Base-by-base conservation (phyloP, 1,284 basidiomycete species). In the Ganoderma boninense region DNA sequence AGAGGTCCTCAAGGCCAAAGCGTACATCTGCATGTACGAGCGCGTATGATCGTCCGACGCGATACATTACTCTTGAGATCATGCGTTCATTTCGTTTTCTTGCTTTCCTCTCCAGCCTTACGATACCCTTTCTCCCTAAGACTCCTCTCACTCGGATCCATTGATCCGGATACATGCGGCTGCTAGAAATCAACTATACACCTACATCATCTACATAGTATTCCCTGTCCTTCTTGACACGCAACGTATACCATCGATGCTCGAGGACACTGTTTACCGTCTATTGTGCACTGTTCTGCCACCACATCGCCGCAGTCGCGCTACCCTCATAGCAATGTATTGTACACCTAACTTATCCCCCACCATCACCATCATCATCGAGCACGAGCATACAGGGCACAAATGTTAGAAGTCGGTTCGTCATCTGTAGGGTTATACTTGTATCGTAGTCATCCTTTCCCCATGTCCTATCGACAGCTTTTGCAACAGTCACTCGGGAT, bases 1-100 rank as follows among this genome's bases (percentile, higher is more conserved):
- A 56, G 97, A 98, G 79, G 97, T 97, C 8, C 84, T 97, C 75
- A 92, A 92, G 78, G 91, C 92, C 68, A 97, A 95, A 79, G 96
- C 96, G 29, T 98, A 98, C 81, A 88, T 98, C 70, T 92, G 95
- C 80, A 93, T 95, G 89, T 96, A 95, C 79, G 94, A 96, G 83
- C 87, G 92, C 54, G 82, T 92, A 43, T 75, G 63, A 75, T 29
- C 49, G 1, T 32, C 40, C 20, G 7, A 20, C 23, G 20, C 23
- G 42, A 43, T 54, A 35, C 26, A 49, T 32, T 8, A 46, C 59
- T 62, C 7, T n/a, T 49, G 20, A 11, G 23, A 38, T 14, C 38
- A 18, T 38, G 8, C 44, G 1, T 29, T 5, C 20, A 38, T 10
- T 38, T 29, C 42, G 46, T 13, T 35, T 23, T 43, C 29, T 42